Evolutionary conservation across 2,329 filamentous ascomycete genomes (phyloP), one percentile per base, ranked within the genome.

Genomic region (Ilyonectria robusta): DNA sequence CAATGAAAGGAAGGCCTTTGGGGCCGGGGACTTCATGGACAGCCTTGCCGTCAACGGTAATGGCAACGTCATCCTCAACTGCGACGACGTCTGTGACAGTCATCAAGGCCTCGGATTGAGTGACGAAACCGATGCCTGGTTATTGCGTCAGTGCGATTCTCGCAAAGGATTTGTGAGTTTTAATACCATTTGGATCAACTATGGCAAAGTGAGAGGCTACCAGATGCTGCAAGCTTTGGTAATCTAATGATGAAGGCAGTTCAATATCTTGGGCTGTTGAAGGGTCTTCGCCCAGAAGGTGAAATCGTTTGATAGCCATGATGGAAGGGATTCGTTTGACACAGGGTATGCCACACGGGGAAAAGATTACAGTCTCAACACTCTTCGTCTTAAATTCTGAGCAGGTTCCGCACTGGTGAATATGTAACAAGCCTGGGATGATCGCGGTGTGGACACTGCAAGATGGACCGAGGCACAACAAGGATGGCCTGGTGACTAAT

Each of bases 1-100:
- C 87, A 3, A 89, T 77, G n/a, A 83, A 79, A 2, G 85, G 84
- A 1, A 85, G 77, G 5, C 81, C 83, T 19, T 76, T 77, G 5
- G 87, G 85, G 0, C 87, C 87, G 2, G 85, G 87, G 8, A 89
- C 77, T 2, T 84, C 79, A 1, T 83, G 84, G 7, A 88, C 83
- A 4, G 79, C 72, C 42, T 85, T 80, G 23, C 86, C 85, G 63
- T 88, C 85, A 17, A 88, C 81, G 5, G 81, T 83, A 68, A 88
- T 80, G 61, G 79, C 79, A 33, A 86, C 68, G 3, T 5, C 72
- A 26, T 26, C 26, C 26, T 26, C 76, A 3, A 77, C 67, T 2
- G 78, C 75, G 3, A 81, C 54, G 17, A 85, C 73, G 9, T 84
- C 26, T 6, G 26, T 6, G 26, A 26, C 82, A 19, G 76, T 70